Conservation (phyloP, 768 basidiomycete species). For the Antrodiella citrinella region DNA sequence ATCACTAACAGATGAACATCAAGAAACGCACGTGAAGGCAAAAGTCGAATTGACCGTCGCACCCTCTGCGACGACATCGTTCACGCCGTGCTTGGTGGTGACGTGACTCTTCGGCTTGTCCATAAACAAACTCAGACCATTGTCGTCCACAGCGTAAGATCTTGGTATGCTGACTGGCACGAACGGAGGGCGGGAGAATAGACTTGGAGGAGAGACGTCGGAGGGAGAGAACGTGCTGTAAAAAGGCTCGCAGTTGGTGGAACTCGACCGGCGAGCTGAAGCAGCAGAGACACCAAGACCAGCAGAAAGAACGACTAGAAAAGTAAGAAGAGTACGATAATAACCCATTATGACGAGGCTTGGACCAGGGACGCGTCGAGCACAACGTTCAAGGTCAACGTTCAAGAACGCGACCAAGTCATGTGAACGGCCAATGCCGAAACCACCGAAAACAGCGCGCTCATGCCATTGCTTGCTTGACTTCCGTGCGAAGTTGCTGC, state of each 20-base stretch:
- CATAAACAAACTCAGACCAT: constrained; percentile 27
- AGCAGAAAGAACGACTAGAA: too few species aligned
- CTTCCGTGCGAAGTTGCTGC: too few species aligned
- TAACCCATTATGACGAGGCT: too few species aligned
- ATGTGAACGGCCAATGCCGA: too few species aligned
- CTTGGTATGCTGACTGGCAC: constrained; percentile 21
- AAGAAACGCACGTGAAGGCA: constrained; percentile 21
- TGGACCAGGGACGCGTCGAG: too few species aligned
- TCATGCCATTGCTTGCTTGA: too few species aligned
- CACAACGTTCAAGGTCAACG: too few species aligned
- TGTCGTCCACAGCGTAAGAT: constrained; percentile 20
- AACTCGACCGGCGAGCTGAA: constrained; percentile 8
- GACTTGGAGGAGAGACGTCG: constrained; percentile 10
- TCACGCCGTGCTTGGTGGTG: constrained; percentile 24
- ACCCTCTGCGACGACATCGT: constrained; percentile 28
- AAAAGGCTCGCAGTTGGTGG: constrained; percentile 22
- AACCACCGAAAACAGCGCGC: too few species aligned
- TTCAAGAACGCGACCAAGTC: too few species aligned
- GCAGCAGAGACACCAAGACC: too few species aligned
- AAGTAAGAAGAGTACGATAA: too few species aligned
- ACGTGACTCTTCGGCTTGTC: constrained; percentile 24
- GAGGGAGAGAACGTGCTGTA: constrained; percentile 16
- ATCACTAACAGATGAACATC: background rate
- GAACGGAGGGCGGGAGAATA: constrained; percentile 15
- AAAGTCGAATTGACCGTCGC: constrained; percentile 36